Evolutionary conservation across 23 red algal genomes (phyloP), one percentile per base, ranked within the genome.

Genomic region (Rhodosorus marinus): DNA sequence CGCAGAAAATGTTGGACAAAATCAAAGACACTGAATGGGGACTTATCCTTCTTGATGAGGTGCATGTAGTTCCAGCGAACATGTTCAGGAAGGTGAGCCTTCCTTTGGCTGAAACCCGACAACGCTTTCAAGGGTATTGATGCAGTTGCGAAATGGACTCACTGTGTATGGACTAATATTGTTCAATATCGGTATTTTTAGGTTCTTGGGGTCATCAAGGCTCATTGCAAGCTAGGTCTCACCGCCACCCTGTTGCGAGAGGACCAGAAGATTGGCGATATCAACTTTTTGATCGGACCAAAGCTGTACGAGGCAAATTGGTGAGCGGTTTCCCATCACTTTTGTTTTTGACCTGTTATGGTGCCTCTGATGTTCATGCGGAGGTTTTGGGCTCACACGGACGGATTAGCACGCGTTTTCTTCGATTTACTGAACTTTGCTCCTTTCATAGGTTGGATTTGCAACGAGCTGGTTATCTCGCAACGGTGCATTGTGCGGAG

Each of bases 221-320:
- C 87, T 33, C 87, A 94, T 26, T 83, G 75, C 41, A 94, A 94
- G 45, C 57, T 94, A n/a, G 87, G 87, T 34, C 50, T 94, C 2
- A 94, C 87, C 24, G 87, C 87, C 6, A 94, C 87, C 7, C 67
- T 94, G 64, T 69, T 94, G 11, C 71, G 87, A 15, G 87, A 94
- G 33, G 87, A 94, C 59, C 57, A 82, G 14, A 81, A 72, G 60
- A 83, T 94, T 54, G 76, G 73, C 28, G 87, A 94, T 25, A 71
- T 94, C 32, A 83, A 84, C 36, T 94, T 84, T 43, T 52, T 94
- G 22, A 94, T 94, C 29, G 87, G 87, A 3, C 87, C 87, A 0
- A 94, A 94, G 46, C 54, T 94, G 27, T 94, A 94, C 56, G 87
- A 94, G 59, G 87, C 87, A 34, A 94, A 94, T 59, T 94, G 87